These are phyloP conservation scores for Lagenaria siceraria DNA, from an alignment of 306 rosid genomes.

Conservation along the genomic window DNA sequence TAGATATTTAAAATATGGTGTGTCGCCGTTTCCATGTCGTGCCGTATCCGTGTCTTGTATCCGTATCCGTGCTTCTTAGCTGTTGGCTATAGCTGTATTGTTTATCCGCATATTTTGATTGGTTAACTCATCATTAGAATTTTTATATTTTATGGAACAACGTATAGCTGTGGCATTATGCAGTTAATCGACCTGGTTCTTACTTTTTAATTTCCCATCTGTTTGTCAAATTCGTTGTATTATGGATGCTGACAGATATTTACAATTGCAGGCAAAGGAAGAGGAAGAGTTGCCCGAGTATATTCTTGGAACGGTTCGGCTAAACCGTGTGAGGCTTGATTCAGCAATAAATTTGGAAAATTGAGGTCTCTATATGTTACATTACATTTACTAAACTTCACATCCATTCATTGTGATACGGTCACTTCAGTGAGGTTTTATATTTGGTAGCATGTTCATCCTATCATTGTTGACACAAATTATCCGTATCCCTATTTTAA, in stretches of 20 bases:
- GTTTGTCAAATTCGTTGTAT: not conserved
- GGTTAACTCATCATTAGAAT: not conserved
- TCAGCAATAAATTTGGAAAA: constrained; percentile 42
- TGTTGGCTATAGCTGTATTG: not conserved
- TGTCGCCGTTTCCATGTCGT: no score
- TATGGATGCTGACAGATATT: not conserved
- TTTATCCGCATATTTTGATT: not conserved
- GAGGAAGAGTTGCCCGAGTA: constrained; percentile 72
- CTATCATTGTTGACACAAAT: not conserved
- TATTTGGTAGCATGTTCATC: not conserved
- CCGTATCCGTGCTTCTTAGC: no score
- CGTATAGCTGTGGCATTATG: not conserved
- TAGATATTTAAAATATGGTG: no score
- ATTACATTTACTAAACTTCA: not conserved
- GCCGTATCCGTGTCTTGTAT: no score
- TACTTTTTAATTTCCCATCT: not conserved
- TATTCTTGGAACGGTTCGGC: constrained; percentile 79
- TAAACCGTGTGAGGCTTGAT: constrained; percentile 54
- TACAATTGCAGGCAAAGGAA: constrained; percentile 53
- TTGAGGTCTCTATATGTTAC: constrained; percentile 17
- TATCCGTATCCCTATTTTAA: not conserved
- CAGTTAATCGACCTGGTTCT: not conserved
- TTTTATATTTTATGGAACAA: not conserved
- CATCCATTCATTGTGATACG: not conserved
- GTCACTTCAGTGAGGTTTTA: not conserved